Conservation (phyloP, 75 land plant species). For the Pinus taeda region DNA sequence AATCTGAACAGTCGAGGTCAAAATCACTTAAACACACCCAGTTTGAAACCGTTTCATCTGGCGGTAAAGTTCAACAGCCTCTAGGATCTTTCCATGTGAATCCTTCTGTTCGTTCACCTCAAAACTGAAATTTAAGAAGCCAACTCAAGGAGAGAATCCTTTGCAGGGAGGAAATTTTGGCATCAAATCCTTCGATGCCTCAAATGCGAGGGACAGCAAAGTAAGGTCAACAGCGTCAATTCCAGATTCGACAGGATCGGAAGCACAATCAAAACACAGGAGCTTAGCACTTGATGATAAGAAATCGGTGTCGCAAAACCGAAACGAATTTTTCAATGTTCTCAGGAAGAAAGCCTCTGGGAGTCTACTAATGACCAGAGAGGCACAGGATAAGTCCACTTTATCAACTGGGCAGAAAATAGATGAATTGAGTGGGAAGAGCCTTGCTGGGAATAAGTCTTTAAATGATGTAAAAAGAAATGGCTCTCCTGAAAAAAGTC, state of each 20-base stretch:
- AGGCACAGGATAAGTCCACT: background rate
- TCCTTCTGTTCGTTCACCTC: constrained; percentile 13
- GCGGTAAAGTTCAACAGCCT: constrained; percentile 1
- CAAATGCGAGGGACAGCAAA: constrained; percentile 30
- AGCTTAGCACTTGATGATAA: constrained; percentile 14
- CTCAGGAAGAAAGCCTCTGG: constrained; percentile 52
- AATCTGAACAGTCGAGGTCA: constrained; percentile 30
- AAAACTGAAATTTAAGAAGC: constrained; percentile 25
- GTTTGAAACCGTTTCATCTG: background rate
- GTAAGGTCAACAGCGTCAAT: constrained; percentile 4
- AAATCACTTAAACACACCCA: constrained; percentile 18
- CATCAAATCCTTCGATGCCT: background rate
- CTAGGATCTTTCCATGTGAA: constrained; percentile 2
- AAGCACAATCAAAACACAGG: constrained; percentile 12
- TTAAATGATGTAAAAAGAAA: background rate
- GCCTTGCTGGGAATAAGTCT: background rate
- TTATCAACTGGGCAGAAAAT: background rate
- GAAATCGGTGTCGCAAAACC: constrained; percentile 35
- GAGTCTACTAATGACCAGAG: constrained; percentile 10
- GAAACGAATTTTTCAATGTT: constrained; percentile 58
- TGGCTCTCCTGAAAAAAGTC: background rate
- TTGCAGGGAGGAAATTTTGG: constrained; percentile 15
- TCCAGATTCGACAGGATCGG: constrained; percentile 9
- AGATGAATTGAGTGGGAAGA: constrained; percentile 9
- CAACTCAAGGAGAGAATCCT: constrained; percentile 24